Conservation (phyloP, 495 filamentous ascomycete species). For the Penicillium macrosclerotiorum region DNA sequence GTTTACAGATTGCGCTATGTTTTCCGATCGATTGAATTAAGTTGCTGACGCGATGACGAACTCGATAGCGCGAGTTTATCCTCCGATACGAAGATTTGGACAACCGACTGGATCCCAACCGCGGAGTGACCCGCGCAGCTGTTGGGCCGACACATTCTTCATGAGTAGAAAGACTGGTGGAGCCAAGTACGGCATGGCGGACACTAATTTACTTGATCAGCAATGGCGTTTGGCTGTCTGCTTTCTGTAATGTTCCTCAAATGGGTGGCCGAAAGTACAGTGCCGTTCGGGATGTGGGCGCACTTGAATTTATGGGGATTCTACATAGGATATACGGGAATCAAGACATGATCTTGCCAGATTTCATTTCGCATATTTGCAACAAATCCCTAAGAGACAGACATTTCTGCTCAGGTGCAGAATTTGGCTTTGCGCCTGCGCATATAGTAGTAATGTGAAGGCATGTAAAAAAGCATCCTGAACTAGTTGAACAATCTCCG, state of each 20-base stretch:
- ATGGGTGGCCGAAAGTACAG: slow-evolving; percentile 25
- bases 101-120: slow-evolving; percentile 46
- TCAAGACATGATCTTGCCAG: slow-evolving; percentile 27
- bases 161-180: slow-evolving; percentile 27
- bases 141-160: slow-evolving; percentile 41
- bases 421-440: no score
- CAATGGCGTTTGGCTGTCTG: slow-evolving; percentile 38
- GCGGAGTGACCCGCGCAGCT: slow-evolving; percentile 28
- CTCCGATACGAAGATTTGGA: slow-evolving; percentile 79
- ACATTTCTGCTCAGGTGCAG: no score
- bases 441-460: no score
- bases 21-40: no score
- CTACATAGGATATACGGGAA: slow-evolving; percentile 23
- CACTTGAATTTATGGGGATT: slow-evolving; percentile 25
- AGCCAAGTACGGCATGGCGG: slow-evolving; percentile 3
- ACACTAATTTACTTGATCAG: slow-evolving; percentile 23
- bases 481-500: no score
- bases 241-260: slow-evolving; percentile 31
- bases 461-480: no score
- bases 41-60: slow-evolving; percentile 1
- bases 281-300: slow-evolving; percentile 27
- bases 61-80: slow-evolving; percentile 68
- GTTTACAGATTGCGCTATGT: background rate
- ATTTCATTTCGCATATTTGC: background rate
- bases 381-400: background rate